Conservation (phyloP, 75 land plant genomes). For the Cryptomeria japonica region DNA sequence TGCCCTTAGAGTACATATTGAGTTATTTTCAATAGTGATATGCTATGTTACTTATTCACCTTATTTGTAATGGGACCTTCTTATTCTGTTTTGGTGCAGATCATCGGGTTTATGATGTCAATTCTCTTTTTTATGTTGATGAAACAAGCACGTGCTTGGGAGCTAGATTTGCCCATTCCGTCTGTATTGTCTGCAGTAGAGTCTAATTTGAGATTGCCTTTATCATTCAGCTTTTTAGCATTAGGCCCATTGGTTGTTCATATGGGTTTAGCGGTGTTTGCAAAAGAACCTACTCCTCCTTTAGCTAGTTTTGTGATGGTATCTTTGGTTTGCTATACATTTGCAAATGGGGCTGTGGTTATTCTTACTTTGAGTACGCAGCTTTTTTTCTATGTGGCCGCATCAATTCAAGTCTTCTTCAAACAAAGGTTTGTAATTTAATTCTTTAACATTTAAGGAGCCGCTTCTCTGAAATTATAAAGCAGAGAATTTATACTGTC, state of each 20-base stretch:
- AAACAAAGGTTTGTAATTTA: conserved; percentile 48
- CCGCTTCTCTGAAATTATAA: not conserved
- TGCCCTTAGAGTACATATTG: not conserved
- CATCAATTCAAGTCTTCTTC: conserved; percentile 61
- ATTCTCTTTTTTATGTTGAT: conserved; percentile 72
- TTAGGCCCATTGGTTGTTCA: conserved; percentile 59
- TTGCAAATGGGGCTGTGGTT: conserved; percentile 78
- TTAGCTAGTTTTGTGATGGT: conserved; percentile 52
- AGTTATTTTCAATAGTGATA: not conserved
- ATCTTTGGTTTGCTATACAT: conserved; percentile 55
- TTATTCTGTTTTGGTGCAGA: conserved; percentile 48
- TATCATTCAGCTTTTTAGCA: conserved; percentile 51
- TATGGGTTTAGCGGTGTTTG: conserved; percentile 36
- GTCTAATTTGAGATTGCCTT: conserved; percentile 68
- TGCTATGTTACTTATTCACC: not conserved
- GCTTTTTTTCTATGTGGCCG: conserved; percentile 57
- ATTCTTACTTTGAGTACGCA: conserved; percentile 52
- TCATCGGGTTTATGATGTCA: conserved; percentile 67
- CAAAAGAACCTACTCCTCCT: conserved; percentile 49
- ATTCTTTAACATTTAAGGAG: not conserved
- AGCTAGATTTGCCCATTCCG: conserved; percentile 69
- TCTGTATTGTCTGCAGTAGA: conserved; percentile 80
- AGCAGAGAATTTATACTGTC: not conserved
- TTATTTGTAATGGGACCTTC: not conserved
- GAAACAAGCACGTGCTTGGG: conserved; percentile 93